Conservation (phyloP, 2,329 filamentous ascomycete genomes). For the Fusarium cicatricum region DNA sequence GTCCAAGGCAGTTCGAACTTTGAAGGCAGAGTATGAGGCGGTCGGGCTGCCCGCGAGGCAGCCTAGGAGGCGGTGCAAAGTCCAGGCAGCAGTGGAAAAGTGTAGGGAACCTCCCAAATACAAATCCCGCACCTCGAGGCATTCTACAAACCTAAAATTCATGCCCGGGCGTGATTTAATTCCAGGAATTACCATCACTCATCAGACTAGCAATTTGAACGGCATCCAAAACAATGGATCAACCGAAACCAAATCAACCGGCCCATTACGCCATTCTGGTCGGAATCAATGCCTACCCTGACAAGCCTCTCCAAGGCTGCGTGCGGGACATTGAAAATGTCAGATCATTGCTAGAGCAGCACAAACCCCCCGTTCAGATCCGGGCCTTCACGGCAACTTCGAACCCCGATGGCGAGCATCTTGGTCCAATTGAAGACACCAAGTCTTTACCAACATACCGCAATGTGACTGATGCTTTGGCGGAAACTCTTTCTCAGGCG, state of each 20-base stretch:
- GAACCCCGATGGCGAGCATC: too few species aligned
- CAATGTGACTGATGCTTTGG: neutral
- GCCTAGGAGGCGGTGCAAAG: too few species aligned
- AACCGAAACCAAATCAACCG: neutral
- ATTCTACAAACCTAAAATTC: too few species aligned
- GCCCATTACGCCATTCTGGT: conserved; percentile 11
- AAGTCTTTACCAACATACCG: neutral
- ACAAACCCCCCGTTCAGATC: neutral
- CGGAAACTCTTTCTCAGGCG: neutral
- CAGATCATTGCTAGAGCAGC: neutral
- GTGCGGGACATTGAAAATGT: conserved; percentile 12
- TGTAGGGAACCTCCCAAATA: too few species aligned
- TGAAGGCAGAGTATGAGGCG: too few species aligned
- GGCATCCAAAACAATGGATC: neutral
- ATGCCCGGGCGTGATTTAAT: too few species aligned
- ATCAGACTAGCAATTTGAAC: neutral
- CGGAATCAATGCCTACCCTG: conserved; percentile 18
- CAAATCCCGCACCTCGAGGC: too few species aligned
- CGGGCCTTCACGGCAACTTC: conserved; percentile 4
- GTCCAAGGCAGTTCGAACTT: too few species aligned
- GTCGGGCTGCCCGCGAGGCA: too few species aligned
- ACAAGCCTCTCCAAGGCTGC: conserved; percentile 6
- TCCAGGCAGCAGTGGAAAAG: too few species aligned
- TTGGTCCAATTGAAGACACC: too few species aligned
- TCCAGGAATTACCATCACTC: neutral